phyloP scores from a whole-genome alignment of 495 filamentous ascomycete species.

The Chaetomidium leptoderma region DNA sequence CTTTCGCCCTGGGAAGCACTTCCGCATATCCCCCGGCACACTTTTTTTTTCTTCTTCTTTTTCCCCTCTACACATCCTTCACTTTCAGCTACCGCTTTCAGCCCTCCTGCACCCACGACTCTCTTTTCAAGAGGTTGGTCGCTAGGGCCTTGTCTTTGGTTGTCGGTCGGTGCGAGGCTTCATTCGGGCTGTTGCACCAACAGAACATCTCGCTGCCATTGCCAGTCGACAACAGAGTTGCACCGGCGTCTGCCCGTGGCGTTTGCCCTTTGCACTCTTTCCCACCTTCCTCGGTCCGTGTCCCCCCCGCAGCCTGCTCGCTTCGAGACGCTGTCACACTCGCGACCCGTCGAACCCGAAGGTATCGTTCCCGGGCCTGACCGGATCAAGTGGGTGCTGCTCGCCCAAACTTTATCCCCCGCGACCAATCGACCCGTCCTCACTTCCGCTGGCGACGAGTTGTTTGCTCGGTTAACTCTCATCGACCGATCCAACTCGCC shows the following conservation, averaged over 20 bases:
- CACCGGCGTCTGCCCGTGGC: slow-evolving; percentile 11
- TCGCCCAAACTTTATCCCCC: not conserved
- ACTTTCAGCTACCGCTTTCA: slow-evolving; percentile 10
- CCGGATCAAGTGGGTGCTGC: slow-evolving; percentile 2
- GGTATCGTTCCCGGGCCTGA: not conserved
- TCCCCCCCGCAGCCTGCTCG: not conserved
- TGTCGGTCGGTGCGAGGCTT: slow-evolving; percentile 19
- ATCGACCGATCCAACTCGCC: not conserved
- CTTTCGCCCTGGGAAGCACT: slow-evolving; percentile 26
- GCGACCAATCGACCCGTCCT: not conserved
- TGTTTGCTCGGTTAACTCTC: not conserved
- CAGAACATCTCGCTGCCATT: slow-evolving; percentile 15
- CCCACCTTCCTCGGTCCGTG: not conserved
- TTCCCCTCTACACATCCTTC: slow-evolving; percentile 16
- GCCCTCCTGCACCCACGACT: slow-evolving; percentile 15
- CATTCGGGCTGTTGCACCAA: slow-evolving; percentile 13
- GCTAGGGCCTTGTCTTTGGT: slow-evolving; percentile 21
- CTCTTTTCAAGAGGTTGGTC: slow-evolving; percentile 19
- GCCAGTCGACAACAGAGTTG: slow-evolving; percentile 12
- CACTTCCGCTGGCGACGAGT: not conserved
- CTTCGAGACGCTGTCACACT: not conserved
- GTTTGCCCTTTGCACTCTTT: slow-evolving; percentile 17
- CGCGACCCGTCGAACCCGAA: slow-evolving; percentile 10
- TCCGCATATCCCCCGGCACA: slow-evolving; percentile 19
- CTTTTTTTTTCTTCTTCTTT: slow-evolving; percentile 22